Percentiles rank a stretch among this genome's conserved stretches.
These are phyloP conservation scores for Nicotiana tomentosiformis DNA, from an alignment of 257 asterid genomes.

Conservation along the genomic window DNA sequence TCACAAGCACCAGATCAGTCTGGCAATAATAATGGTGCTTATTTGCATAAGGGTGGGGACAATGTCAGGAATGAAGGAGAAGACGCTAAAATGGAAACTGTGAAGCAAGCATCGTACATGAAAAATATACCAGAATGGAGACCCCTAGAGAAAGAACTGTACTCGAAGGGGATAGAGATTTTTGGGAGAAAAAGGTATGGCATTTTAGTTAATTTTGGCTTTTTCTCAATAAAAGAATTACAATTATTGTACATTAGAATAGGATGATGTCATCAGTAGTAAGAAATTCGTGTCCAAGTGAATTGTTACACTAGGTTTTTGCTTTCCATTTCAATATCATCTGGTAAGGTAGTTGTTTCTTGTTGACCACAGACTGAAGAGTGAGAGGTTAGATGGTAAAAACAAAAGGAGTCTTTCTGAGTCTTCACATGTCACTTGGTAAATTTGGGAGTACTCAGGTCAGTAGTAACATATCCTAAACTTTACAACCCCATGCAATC, in stretches of 20 bases:
- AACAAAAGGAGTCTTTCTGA: background rate
- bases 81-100: slow-evolving; percentile 23
- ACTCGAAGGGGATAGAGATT: slow-evolving; percentile 79
- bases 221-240: background rate
- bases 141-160: slow-evolving; percentile 85
- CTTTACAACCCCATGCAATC: background rate
- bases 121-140: slow-evolving; percentile 49
- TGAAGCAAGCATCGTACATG: slow-evolving; percentile 26
- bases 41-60: slow-evolving; percentile 21
- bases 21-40: slow-evolving; percentile 16
- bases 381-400: slow-evolving; percentile 7
- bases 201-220: background rate
- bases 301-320: background rate
- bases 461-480: slow-evolving; percentile 1
- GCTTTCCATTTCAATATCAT: background rate
- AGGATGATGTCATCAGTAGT: background rate
- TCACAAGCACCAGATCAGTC: slow-evolving; percentile 17
- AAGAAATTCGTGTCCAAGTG: slow-evolving; percentile 4
- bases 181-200: slow-evolving; percentile 90
- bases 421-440: background rate
- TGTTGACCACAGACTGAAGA: background rate
- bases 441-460: background rate
- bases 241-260: background rate
- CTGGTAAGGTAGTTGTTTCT: slow-evolving; percentile 1
- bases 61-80: slow-evolving; percentile 27